Evolutionary conservation across 2,329 filamentous ascomycete species (phyloP), one percentile per base, ranked within the genome.

Genomic region (Anisogramma anomala): DNA sequence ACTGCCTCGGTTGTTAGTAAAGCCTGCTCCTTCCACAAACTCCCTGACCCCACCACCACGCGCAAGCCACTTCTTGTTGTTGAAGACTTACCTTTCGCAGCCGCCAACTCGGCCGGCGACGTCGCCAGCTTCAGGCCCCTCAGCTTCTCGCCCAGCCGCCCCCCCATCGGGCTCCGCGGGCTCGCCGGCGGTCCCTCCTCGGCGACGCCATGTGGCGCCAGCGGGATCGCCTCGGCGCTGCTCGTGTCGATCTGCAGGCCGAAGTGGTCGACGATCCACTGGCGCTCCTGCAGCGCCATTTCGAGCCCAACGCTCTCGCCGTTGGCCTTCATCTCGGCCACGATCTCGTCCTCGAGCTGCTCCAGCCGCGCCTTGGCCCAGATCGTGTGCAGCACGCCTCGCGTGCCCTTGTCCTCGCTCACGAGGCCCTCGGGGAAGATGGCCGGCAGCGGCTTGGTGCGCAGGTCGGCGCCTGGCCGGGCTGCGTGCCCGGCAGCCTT

Each of bases 261-360:
- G 58, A 94, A 94, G 52, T 87, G 84, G 34, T 79, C 68, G 53
- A 85, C 74, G 39, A 94, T 87, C 86, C 86, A 94, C 51, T 83
- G 73, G 56, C 79, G 84, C 60, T 94, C 87, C 43, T 85, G 77
- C 35, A 84, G 58, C 0, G 82, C 85, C 81, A 94, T 94, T 55
- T 85, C 77, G 42, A 93, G 64, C 2, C 83, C 87, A 14, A 94
- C 75, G 15, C 87, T 83, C 62, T 94, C 87, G 10, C 73, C 71
- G 55, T 93, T 94, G 48, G 69, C 66, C 51, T 71, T 72, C 55
- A 81, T 72, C 64, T 94, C 87, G 6, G 67, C 65, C 8, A 73
- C 75, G 51, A 94, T 89, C 65, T 94, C 87, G 43, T 69, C 69
- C 38, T 86, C 76, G 35, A 94, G 65, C 48, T 83, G 79, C 23